Base-by-base conservation (phyloP, 768 basidiomycete species). In the Cystofilobasidium bisporidii region DNA sequence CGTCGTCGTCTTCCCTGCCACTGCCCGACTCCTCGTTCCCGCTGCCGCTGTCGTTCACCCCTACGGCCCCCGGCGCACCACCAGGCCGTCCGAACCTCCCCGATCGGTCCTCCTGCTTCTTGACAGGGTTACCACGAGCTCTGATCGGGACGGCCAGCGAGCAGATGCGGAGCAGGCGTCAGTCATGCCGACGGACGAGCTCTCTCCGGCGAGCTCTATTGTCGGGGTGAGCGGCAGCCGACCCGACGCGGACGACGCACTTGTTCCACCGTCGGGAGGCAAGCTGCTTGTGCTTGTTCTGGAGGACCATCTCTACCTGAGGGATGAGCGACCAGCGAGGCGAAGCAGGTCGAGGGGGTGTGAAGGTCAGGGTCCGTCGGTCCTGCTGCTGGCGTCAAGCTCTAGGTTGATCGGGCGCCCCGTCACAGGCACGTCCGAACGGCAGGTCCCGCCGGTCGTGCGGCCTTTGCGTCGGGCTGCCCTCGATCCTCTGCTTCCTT, bases 201-300 rank as follows among this genome's bases (percentile, higher is more conserved):
- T 41, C 10, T 41, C 40, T 9, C 17, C 40, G 40, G 40, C 40
- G 40, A 41, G 40, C n/a, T n/a, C n/a, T n/a, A n/a, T n/a, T n/a
- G n/a, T n/a, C n/a, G n/a, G n/a, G n/a, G n/a, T n/a, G n/a, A n/a
- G n/a, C n/a, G n/a, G n/a, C n/a, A n/a, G n/a, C n/a, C n/a, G n/a
- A n/a, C n/a, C n/a, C n/a, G 6, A 36, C 6, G 36, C 36, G 8
- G 30, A 9, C 17, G 30, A 59, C 57, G 22, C 22, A 61, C 60
- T 45, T 61, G 60, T 61, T 61, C 60, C 60, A 61, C 4, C 45
- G 36, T 18, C 20, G 17, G 60, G 40, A 43, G 9, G 60, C 60
- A 4, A 61, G 45, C 28, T 47, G 40, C 45, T 61, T 61, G 40
- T 61, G 60, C 40, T 61, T 61, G 24, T 61, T 61, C 60, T 61